phyloP scores from a whole-genome alignment of 495 filamentous ascomycete species.

The Podospora conica region DNA sequence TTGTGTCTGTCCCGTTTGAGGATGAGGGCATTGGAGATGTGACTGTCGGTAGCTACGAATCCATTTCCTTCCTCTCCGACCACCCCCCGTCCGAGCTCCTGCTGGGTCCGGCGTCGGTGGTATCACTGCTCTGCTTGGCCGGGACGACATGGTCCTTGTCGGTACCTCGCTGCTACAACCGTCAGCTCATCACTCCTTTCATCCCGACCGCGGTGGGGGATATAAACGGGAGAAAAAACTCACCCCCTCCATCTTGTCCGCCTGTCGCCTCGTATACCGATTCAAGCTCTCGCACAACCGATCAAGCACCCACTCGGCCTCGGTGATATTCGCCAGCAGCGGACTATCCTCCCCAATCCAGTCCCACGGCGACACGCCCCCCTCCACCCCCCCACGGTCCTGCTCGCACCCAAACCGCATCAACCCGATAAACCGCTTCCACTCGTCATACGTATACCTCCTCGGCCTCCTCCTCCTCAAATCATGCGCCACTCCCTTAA shows the following conservation, averaged over 20 bases:
- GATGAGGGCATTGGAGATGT: not conserved
- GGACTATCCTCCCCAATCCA: slow-evolving; percentile 66
- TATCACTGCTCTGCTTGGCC: not conserved
- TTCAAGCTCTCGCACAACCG: slow-evolving; percentile 49
- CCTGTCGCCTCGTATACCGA: slow-evolving; percentile 32
- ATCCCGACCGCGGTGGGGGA: not conserved
- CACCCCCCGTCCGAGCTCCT: not conserved
- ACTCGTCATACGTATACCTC: slow-evolving; percentile 66
- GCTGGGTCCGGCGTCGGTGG: not conserved
- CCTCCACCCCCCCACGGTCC: slow-evolving; percentile 24
- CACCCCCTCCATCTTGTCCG: slow-evolving; percentile 12
- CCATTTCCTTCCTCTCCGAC: not conserved
- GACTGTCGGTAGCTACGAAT: not conserved
- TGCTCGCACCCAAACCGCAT: slow-evolving; percentile 26
- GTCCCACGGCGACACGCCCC: slow-evolving; percentile 50
- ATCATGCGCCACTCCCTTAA: slow-evolving; percentile 58
- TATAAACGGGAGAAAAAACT: not conserved
- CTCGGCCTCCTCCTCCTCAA: slow-evolving; percentile 43
- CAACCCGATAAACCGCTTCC: slow-evolving; percentile 56
- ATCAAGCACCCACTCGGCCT: slow-evolving; percentile 58
- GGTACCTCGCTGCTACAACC: not conserved
- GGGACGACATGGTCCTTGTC: not conserved
- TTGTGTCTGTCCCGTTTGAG: not conserved
- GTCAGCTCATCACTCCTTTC: not conserved
- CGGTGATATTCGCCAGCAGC: slow-evolving; percentile 52